phyloP scores from a whole-genome alignment of 768 basidiomycete genomes.

The Boletales sp. region DNA sequence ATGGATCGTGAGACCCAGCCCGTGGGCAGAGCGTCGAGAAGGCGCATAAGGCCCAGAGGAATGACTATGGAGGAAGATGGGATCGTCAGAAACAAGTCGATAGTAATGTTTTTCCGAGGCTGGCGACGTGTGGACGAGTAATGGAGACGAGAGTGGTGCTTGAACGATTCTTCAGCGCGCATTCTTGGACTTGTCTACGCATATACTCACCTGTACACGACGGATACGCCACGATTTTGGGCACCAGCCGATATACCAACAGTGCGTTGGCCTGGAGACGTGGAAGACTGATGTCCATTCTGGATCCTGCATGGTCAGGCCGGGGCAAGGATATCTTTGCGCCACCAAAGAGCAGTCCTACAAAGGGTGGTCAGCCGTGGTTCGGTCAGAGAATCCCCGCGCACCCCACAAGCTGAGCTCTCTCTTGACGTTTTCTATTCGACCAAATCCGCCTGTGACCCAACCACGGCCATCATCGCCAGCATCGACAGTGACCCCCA shows the following conservation, averaged over 20 bases:
- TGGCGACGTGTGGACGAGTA: conserved; percentile 63
- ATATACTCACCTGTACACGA: conserved; percentile 29
- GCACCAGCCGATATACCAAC: conserved; percentile 57
- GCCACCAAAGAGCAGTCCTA: conserved; percentile 41
- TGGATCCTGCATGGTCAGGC: conserved; percentile 33
- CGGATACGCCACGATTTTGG: conserved; percentile 20
- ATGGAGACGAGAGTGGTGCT: conserved; percentile 58
- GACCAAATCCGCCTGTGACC: conserved; percentile 56
- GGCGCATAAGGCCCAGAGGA: conserved; percentile 61
- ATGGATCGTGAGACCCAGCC: conserved; percentile 57
- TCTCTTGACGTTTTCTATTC: conserved; percentile 28
- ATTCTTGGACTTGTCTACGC: not conserved
- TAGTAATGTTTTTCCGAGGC: conserved; percentile 66
- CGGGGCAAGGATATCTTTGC: conserved; percentile 31
- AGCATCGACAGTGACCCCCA: conserved; percentile 52
- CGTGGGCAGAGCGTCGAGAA: conserved; percentile 16
- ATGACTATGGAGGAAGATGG: conserved; percentile 60
- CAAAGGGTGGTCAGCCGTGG: conserved; percentile 7
- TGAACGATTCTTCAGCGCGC: conserved; percentile 7
- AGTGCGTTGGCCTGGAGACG: conserved; percentile 57
- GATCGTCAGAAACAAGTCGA: conserved; percentile 37
- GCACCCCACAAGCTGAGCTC: conserved; percentile 43
- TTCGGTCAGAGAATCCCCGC: not conserved
- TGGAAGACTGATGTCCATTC: conserved; percentile 48
- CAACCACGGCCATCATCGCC: conserved; percentile 54